Conservation (phyloP, 2,329 filamentous ascomycete species). For the Fonsecaea pugnacius region DNA sequence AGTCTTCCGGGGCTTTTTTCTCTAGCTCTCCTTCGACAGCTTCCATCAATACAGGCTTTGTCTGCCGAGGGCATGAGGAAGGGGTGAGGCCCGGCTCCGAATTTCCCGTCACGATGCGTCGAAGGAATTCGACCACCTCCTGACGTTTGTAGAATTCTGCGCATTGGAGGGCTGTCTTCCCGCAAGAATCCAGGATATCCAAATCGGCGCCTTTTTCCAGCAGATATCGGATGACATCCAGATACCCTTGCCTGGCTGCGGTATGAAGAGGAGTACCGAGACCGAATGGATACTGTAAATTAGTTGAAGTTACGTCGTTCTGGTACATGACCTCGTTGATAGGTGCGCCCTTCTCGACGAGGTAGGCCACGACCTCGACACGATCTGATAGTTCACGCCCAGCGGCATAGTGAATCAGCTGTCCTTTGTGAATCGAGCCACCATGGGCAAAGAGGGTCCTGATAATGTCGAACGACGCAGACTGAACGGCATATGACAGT, state of each 20-base stretch:
- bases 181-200: background rate
- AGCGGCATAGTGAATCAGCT: slow-evolving; percentile 17
- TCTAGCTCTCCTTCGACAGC: too few relatives aligned
- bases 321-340: slow-evolving; percentile 19
- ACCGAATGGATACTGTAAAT: background rate
- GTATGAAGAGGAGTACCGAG: background rate
- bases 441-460: slow-evolving; percentile 19
- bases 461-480: slow-evolving; percentile 14
- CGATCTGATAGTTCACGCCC: slow-evolving; percentile 15
- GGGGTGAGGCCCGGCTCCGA: too few relatives aligned
- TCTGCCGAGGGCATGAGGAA: too few relatives aligned
- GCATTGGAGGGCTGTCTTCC: slow-evolving; percentile 8
- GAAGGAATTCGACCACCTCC: slow-evolving; percentile 6
- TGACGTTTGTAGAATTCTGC: background rate
- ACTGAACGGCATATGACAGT: slow-evolving; percentile 17
- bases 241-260: background rate
- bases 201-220: background rate
- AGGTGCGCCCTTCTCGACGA: slow-evolving; percentile 13
- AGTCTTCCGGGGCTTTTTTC: too few relatives aligned
- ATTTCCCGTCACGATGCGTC: background rate
- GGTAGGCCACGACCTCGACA: slow-evolving; percentile 15
- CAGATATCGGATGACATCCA: background rate
- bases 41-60: too few relatives aligned
- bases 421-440: slow-evolving; percentile 13
- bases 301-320: background rate